phyloP scores from a whole-genome alignment of 2,329 filamentous ascomycete genomes.

The Aureobasidium leucospermi region DNA sequence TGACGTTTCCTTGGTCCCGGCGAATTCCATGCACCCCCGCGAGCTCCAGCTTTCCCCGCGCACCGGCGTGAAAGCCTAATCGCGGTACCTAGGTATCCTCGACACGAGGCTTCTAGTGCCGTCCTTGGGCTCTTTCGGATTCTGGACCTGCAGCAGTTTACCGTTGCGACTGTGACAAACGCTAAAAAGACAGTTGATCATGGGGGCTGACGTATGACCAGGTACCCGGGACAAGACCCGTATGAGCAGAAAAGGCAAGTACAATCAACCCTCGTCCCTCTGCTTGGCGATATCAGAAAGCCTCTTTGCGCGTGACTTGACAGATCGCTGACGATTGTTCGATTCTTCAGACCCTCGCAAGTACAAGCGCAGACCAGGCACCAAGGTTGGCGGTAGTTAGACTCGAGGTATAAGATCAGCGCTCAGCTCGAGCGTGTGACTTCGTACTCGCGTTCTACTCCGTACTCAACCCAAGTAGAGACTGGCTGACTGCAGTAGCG shows the following conservation, averaged over 20 bases:
- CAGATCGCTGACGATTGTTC: background rate
- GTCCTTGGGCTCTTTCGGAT: background rate
- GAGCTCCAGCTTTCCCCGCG: conserved; percentile 3
- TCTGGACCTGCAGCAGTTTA: conserved; percentile 6
- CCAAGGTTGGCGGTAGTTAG: conserved; percentile 16
- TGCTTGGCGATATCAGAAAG: background rate
- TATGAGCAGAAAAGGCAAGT: conserved; percentile 62
- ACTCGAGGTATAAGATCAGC: background rate
- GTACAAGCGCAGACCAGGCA: conserved; percentile 47
- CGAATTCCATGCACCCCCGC: background rate
- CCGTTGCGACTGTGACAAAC: background rate
- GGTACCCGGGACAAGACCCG: conserved; percentile 63
- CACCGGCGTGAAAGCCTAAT: conserved; percentile 1
- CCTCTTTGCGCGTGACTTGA: background rate
- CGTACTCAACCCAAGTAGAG: background rate
- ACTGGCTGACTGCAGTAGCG: no score
- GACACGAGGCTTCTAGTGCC: background rate
- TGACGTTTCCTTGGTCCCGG: background rate
- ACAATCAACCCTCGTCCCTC: background rate
- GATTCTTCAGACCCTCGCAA: conserved; percentile 56
- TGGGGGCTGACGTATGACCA: conserved; percentile 15
- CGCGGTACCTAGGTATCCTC: background rate
- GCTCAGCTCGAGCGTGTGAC: background rate
- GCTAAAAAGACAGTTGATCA: background rate
- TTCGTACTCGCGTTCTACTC: background rate